Percentiles rank a stretch among this genome's conserved stretches.
phyloP scores from a whole-genome alignment of 2,329 filamentous ascomycete genomes.

The Penicillium aurantiogriseum region DNA sequence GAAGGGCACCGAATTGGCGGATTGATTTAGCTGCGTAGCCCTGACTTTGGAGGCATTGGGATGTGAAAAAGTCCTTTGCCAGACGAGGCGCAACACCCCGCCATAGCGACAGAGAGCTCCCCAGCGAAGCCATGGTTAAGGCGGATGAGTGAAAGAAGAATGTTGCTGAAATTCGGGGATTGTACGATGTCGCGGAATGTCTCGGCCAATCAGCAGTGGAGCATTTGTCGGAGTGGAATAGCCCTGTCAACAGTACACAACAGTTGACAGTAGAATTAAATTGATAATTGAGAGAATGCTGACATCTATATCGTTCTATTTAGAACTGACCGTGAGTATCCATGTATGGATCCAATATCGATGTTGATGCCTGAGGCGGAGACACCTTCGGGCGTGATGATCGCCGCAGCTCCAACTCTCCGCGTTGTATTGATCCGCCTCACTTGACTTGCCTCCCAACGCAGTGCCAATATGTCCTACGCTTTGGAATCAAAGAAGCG shows the following conservation, averaged over 20 bases:
- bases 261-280: not conserved
- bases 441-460: conserved; percentile 4
- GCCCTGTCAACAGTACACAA: not conserved
- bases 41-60: conserved; percentile 41
- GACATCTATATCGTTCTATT: not conserved
- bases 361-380: conserved; percentile 24
- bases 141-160: conserved; percentile 13
- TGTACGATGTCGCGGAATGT: conserved; percentile 16
- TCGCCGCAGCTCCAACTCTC: conserved; percentile 16
- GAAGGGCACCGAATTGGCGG: conserved; percentile 31
- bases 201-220: conserved; percentile 21
- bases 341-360: not conserved
- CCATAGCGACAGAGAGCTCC: conserved; percentile 32
- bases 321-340: not conserved
- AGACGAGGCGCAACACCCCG: conserved; percentile 38
- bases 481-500: conserved; percentile 48
- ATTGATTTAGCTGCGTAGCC: conserved; percentile 30
- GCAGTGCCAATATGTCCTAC: conserved; percentile 40
- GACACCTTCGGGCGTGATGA: conserved; percentile 6
- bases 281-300: not conserved
- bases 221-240: conserved; percentile 17
- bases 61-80: conserved; percentile 42
- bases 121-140: conserved; percentile 35
- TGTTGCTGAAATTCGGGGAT: conserved; percentile 15
- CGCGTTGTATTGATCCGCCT: conserved; percentile 9